Base-by-base conservation (phyloP, 2,329 filamentous ascomycete species). In the Colletotrichum phormii region DNA sequence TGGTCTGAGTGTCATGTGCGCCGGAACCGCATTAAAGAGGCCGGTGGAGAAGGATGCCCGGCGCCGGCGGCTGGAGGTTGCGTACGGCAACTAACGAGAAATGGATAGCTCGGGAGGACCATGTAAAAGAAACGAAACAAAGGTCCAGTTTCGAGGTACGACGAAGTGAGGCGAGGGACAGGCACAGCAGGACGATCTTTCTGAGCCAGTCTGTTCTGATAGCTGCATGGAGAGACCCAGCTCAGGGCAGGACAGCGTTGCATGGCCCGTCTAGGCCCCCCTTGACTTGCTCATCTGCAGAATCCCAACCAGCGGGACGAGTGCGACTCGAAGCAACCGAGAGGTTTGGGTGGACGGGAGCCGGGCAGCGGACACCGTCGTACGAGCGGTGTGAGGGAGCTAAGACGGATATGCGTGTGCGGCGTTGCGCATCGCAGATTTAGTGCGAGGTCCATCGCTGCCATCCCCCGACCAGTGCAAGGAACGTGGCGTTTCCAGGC, bases 351-450 rank as follows among this genome's bases (percentile, higher is more conserved):
- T 73, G 67, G 67, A 53, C 58, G 29, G 24, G 49, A 53, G 57
- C 22, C 24, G 35, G 33, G 35, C n/a, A 3, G 51, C 51, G 29
- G 63, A 65, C 51, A 58, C 29, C 42, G 49, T 60, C 57, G 71
- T 66, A 62, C 67, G 51, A 72, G 71, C 71, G 71, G 71, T 73
- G 71, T 22, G 51, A 63, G 51, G 71, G 67, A 71, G 67, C 71
- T 73, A 73, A 71, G 67, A 68, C 67, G 67, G 71, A 71, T 62
- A 71, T 73, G 71, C 71, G 71, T 71, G 61, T 73, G 71, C 71
- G 67, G 71, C 71, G 71, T 67, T 73, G 71, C 61, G 71, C 67
- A 71, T 73, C 46, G 61, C 71, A 73, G 71, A 71, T 72, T 73
- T 71, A 71, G 71, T 73, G 62, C 71, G 71, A 71, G 71, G 67